A percentile compares a stretch with the other conserved stretches of the same genome.
phyloP scores from a whole-genome alignment of 2,329 filamentous ascomycete species.

The Diaporthe nobilis region DNA sequence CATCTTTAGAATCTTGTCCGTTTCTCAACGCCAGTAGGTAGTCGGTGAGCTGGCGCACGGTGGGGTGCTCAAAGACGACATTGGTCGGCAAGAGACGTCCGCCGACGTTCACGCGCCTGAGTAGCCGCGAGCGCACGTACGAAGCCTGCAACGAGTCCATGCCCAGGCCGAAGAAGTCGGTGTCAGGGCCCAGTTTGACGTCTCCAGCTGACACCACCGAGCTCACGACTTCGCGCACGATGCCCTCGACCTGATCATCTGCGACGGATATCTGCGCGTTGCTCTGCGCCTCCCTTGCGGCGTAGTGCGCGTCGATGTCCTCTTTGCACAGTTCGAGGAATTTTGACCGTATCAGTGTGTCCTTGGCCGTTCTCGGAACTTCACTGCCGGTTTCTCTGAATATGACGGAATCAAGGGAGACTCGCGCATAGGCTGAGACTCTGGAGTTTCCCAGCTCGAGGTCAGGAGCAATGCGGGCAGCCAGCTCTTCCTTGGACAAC shows the following conservation, averaged over 20 bases:
- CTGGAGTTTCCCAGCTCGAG: constrained; percentile 20
- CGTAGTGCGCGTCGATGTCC: constrained; percentile 61
- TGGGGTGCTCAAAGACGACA: constrained; percentile 50
- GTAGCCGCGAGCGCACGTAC: constrained; percentile 45
- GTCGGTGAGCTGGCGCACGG: constrained; percentile 43
- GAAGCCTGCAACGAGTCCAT: constrained; percentile 49
- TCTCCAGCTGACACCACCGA: constrained; percentile 23
- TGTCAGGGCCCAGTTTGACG: constrained; percentile 21
- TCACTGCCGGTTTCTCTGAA: constrained; percentile 7
- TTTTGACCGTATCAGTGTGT: constrained; percentile 67
- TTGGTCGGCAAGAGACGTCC: constrained; percentile 43
- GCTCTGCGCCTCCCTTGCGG: constrained; percentile 7
- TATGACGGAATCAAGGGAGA: constrained; percentile 18
- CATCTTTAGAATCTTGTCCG: not conserved
- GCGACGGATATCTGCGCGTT: constrained; percentile 35
- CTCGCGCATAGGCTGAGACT: constrained; percentile 13
- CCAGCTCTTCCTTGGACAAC: constrained; percentile 15
- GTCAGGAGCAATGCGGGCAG: not conserved
- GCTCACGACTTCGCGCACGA: constrained; percentile 15
- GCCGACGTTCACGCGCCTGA: constrained; percentile 45
- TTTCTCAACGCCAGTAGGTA: constrained; percentile 47
- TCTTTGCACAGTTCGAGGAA: constrained; percentile 63
- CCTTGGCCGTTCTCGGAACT: constrained; percentile 64
- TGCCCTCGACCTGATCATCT: constrained; percentile 7
- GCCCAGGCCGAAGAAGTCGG: constrained; percentile 49